Percentiles rank a stretch among this genome's conserved stretches.
Evolutionary conservation across 73 alveolate genomes (phyloP).

Genomic region (Tetrahymena malaccensis): DNA sequence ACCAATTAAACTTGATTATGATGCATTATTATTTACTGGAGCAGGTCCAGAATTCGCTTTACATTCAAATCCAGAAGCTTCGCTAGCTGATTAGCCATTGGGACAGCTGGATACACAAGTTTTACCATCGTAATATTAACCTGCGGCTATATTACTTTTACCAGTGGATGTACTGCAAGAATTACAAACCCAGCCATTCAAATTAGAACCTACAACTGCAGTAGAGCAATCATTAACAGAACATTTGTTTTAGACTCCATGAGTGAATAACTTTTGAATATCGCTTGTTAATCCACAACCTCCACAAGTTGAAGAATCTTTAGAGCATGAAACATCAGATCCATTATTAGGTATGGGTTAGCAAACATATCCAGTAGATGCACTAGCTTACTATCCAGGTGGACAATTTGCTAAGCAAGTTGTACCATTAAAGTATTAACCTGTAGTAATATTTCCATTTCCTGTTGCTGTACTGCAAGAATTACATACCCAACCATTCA

Average conservation of each 20-base stretch:
- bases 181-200: background rate
- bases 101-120: background rate
- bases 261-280: background rate
- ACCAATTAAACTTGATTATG: background rate
- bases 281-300: background rate
- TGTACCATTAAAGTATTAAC: background rate
- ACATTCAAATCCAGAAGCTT: background rate
- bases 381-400: background rate
- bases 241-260: background rate
- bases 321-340: background rate
- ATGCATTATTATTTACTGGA: background rate
- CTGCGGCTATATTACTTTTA: background rate
- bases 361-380: background rate
- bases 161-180: background rate
- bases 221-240: background rate
- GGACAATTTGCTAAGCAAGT: background rate
- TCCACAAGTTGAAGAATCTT: background rate
- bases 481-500: background rate
- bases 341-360: background rate
- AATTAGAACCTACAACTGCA: background rate
- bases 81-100: background rate
- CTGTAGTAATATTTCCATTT: background rate
- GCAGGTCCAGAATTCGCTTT: background rate
- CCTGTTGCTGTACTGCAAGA: background rate
- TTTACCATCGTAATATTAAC: background rate